Evolutionary conservation across 2,329 filamentous ascomycete genomes (phyloP), one percentile per base, ranked within the genome.

Genomic region (Hymenoscyphus scutula): DNA sequence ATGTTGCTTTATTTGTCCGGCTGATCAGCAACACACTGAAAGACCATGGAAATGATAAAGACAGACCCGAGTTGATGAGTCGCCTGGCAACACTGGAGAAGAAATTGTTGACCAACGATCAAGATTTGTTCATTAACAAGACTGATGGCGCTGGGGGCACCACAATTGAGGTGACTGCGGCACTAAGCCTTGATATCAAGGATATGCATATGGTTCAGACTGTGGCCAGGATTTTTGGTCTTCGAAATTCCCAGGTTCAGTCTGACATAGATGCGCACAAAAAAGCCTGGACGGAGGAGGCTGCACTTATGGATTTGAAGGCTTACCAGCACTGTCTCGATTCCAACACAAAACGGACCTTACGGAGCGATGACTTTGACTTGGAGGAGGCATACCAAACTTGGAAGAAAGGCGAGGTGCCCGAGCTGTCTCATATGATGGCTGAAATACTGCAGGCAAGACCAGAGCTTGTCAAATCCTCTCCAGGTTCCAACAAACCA

Each of bases 201-300:
- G 95, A 99, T 74, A 99, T 99, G 95, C 89, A 89, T 41, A 84
- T 97, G 77, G 95, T 97, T 30, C 89, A 95, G 74, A 85, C 89
- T 38, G 93, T 99, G 29, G 90, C 89, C 58, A 88, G 84, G 70
- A 90, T 97, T 66, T 99, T 98, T 76, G 90, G 89, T 53, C 82
- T 94, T 63, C 87, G 87, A 53, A 86, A 89, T 68, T 86, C 88
- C 1, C 88, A 95, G 68, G 89, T 93, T 5, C 95, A 99, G 77
- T 84, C 85, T 53, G 93, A 97, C 71, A 91, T 99, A 73, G 90
- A 96, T 75, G 84, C 87, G 56, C 86, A 96, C 76, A 90, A 89
- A 68, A 82, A 86, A 5, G 77, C 85, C 1, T 99, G 95, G 95
- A 97, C 92, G 0, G 92, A 96, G 73, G 91, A 94, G 74, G 91